phyloP scores from a whole-genome alignment of 805 yeast species.

The Ogataea methylovora region DNA sequence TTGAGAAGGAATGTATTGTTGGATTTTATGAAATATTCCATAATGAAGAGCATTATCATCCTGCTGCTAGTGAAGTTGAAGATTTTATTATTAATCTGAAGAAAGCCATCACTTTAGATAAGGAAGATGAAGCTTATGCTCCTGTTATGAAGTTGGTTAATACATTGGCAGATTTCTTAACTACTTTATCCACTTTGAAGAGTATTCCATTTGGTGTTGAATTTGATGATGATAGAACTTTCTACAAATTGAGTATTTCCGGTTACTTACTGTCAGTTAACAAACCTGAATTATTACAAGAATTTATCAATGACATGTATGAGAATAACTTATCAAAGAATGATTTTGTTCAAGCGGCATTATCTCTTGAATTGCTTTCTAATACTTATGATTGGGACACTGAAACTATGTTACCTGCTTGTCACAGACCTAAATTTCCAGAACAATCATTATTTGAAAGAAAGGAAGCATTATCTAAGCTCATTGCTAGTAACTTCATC shows the following conservation, averaged over 20 bases:
- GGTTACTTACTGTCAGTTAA: constrained; percentile 71
- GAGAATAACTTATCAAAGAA: constrained; percentile 51
- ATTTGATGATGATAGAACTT: constrained; percentile 81
- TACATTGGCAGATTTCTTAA: constrained; percentile 53
- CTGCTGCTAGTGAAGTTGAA: constrained; percentile 46
- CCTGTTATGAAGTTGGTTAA: constrained; percentile 43
- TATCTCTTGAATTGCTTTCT: constrained; percentile 71
- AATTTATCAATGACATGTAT: constrained; percentile 70
- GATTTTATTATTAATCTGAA: constrained; percentile 44
- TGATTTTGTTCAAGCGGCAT: constrained; percentile 76
- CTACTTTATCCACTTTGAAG: constrained; percentile 56
- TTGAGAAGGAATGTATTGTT: constrained; percentile 55
- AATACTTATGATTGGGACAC: constrained; percentile 71
- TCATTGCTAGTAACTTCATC: constrained; percentile 62
- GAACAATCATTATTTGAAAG: constrained; percentile 74
- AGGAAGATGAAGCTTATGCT: constrained; percentile 55
- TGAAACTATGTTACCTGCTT: constrained; percentile 44
- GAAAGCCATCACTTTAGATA: constrained; percentile 43
- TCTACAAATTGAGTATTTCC: constrained; percentile 68
- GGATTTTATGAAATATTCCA: constrained; percentile 62
- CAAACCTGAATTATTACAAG: constrained; percentile 71
- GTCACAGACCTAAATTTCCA: constrained; percentile 66
- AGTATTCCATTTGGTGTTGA: constrained; percentile 76
- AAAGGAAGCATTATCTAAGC: constrained; percentile 62
- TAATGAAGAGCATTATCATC: constrained; percentile 43